Evolutionary conservation across 2,329 filamentous ascomycete genomes (phyloP).

Genomic region (Beauveria scarabaeidicola): DNA sequence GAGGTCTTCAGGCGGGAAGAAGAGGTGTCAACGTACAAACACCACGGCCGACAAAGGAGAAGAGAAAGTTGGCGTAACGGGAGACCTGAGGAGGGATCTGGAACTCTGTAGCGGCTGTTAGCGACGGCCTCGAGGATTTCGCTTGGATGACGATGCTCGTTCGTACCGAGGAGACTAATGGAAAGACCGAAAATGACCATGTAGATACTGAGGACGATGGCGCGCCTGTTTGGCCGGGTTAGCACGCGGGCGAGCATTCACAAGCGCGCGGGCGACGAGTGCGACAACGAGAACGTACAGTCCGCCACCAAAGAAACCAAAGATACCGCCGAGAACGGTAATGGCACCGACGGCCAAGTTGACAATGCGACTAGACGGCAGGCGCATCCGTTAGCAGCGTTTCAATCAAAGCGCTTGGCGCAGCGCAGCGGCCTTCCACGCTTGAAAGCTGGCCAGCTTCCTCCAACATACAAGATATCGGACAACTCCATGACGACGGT

Average conservation of each 20-base stretch:
- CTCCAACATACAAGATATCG: conserved; percentile 63
- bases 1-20: too few relatives aligned
- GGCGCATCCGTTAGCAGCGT: conserved; percentile 25
- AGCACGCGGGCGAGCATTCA: conserved; percentile 9
- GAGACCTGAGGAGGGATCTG: conserved; percentile 89
- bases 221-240: conserved; percentile 19
- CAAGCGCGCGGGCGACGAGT: neutral
- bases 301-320: conserved; percentile 54
- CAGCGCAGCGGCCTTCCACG: conserved; percentile 4
- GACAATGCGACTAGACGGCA: conserved; percentile 67
- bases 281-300: conserved; percentile 41
- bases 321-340: conserved; percentile 78
- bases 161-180: conserved; percentile 55
- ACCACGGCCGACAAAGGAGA: conserved; percentile 93
- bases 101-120: conserved; percentile 55
- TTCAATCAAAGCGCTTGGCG: neutral
- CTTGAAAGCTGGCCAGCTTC: neutral
- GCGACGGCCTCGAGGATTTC: neutral
- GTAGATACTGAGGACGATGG: conserved; percentile 74
- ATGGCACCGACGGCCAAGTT: conserved; percentile 83
- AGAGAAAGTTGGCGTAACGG: conserved; percentile 93
- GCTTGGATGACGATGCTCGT: neutral
- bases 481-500: conserved; percentile 66
- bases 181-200: conserved; percentile 83
- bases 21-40: conserved; percentile 61